Evolutionary conservation across 768 basidiomycete species (phyloP).

Genomic region (Boletus pseudopeckii): DNA sequence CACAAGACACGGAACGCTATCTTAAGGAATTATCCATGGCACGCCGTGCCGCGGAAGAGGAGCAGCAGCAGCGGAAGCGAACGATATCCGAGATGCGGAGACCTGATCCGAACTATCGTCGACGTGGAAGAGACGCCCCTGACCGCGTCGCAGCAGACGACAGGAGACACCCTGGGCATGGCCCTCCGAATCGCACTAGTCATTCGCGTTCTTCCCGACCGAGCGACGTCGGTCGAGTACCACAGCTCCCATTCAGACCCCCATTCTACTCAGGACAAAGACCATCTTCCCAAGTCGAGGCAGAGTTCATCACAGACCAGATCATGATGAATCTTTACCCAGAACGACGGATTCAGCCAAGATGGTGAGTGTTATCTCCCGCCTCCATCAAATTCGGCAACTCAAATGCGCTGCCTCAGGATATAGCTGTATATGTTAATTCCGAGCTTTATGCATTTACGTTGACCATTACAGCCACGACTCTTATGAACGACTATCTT

Average conservation of each 20-base stretch:
- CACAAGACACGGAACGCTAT: slow-evolving; percentile 33
- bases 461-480: slow-evolving; percentile 11
- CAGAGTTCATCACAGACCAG: slow-evolving; percentile 32
- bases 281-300: slow-evolving; percentile 28
- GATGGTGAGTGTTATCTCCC: slow-evolving; percentile 25
- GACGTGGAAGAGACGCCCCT: slow-evolving; percentile 14
- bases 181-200: neutral
- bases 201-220: slow-evolving; percentile 12
- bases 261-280: slow-evolving; percentile 13
- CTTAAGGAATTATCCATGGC: slow-evolving; percentile 25
- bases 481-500: slow-evolving; percentile 8
- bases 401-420: slow-evolving; percentile 10
- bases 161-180: neutral
- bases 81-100: slow-evolving; percentile 24
- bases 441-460: slow-evolving; percentile 5
- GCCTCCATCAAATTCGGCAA: neutral
- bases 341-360: slow-evolving; percentile 30
- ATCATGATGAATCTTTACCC: slow-evolving; percentile 35
- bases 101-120: slow-evolving; percentile 21
- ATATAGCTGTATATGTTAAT: slow-evolving; percentile 14
- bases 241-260: slow-evolving; percentile 9
- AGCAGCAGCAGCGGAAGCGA: slow-evolving; percentile 31
- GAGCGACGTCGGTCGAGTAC: slow-evolving; percentile 20
- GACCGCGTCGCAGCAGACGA: slow-evolving; percentile 6
- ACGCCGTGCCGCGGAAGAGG: slow-evolving; percentile 26